These are phyloP conservation scores for Skeletonema marinoi DNA, from an alignment of 108 stramenopile species.

Conservation along the genomic window DNA sequence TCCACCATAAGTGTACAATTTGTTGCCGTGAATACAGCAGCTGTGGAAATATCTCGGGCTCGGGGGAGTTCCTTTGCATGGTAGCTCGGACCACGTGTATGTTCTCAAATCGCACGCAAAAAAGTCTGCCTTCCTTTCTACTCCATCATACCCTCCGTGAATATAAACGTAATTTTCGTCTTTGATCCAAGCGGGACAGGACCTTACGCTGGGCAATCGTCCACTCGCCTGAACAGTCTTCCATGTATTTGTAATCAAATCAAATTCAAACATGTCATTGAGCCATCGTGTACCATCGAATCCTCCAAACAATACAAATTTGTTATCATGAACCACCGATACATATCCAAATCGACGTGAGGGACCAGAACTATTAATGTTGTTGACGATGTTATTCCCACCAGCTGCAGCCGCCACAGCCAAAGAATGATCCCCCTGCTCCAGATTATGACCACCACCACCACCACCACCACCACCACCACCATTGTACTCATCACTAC, in stretches of 20 bases:
- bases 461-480: background rate
- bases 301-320: constrained; percentile 91
- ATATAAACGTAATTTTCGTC: constrained; percentile 90
- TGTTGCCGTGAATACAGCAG: constrained; percentile 87
- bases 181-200: constrained; percentile 90
- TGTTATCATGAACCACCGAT: constrained; percentile 85
- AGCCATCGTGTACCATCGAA: constrained; percentile 88
- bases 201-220: constrained; percentile 70
- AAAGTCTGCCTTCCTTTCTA: constrained; percentile 91
- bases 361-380: constrained; percentile 42
- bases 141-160: constrained; percentile 93
- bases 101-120: constrained; percentile 87
- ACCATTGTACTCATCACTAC: constrained; percentile 34
- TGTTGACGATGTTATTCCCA: background rate
- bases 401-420: constrained; percentile 16
- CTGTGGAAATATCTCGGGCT: constrained; percentile 94
- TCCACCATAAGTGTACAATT: constrained; percentile 91
- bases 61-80: constrained; percentile 80
- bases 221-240: constrained; percentile 56
- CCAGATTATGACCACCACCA: background rate
- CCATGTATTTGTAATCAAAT: constrained; percentile 78
- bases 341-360: constrained; percentile 92
- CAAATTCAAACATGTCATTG: constrained; percentile 88
- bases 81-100: constrained; percentile 89
- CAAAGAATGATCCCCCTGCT: constrained; percentile 5